phyloP scores from a whole-genome alignment of 192 early-diverging fungal genomes.

The Mortierella alpina region DNA sequence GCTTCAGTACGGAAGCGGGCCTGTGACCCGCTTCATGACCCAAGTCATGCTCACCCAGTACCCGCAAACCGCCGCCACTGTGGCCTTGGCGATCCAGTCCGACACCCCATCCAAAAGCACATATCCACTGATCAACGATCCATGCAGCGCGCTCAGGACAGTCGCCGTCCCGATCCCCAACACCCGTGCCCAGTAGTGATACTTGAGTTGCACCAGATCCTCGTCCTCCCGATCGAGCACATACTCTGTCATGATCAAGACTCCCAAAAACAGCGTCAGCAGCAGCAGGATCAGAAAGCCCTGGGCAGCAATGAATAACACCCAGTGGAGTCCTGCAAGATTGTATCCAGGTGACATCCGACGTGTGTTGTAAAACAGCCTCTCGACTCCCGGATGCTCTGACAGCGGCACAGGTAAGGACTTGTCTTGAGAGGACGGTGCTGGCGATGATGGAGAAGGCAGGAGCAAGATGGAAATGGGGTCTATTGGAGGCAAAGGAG shows the following conservation, averaged over 20 bases:
- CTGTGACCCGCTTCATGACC: slow-evolving; percentile 22
- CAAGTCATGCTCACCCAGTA: slow-evolving; percentile 34
- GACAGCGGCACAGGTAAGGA: not conserved
- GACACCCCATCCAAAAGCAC: slow-evolving; percentile 39
- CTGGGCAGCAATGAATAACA: slow-evolving; percentile 16
- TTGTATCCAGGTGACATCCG: slow-evolving; percentile 14
- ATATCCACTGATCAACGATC: slow-evolving; percentile 43
- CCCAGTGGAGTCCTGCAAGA: slow-evolving; percentile 15
- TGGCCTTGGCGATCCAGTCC: slow-evolving; percentile 49
- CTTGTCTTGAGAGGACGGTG: not conserved
- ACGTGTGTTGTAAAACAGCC: not conserved
- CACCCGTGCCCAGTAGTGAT: slow-evolving; percentile 29
- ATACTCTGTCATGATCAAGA: slow-evolving; percentile 45
- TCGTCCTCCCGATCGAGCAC: slow-evolving; percentile 43
- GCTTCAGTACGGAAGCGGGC: slow-evolving; percentile 36
- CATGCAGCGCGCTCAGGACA: slow-evolving; percentile 34
- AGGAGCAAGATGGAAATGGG: not conserved
- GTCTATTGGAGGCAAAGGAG: not conserved
- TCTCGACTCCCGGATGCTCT: not conserved
- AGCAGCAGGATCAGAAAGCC: slow-evolving; percentile 15
- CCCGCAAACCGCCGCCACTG: slow-evolving; percentile 15
- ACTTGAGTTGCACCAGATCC: slow-evolving; percentile 4
- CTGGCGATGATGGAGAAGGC: not conserved
- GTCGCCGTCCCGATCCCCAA: slow-evolving; percentile 28
- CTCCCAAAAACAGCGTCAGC: slow-evolving; percentile 27